phyloP scores from a whole-genome alignment of 169 alveolate genomes.

The Plasmodium gonderi region DNA sequence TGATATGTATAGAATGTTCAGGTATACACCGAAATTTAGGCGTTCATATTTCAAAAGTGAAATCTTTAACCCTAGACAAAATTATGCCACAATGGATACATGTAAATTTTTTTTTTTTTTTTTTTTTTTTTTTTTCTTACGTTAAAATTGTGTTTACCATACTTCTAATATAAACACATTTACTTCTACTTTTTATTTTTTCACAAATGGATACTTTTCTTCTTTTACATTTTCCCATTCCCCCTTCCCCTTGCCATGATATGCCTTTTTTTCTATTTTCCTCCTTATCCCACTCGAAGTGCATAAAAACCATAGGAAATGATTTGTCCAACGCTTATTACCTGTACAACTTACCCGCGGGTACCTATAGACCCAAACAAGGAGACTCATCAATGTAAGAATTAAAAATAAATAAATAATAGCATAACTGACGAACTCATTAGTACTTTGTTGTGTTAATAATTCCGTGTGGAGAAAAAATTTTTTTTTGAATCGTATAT shows the following conservation, averaged over 20 bases:
- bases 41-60: conserved; percentile 94
- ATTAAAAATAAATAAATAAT: conserved; percentile 12
- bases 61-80: conserved; percentile 94
- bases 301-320: conserved; percentile 76
- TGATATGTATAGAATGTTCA: conserved; percentile 96
- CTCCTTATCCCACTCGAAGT: conserved; percentile 3
- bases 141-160: too few species aligned
- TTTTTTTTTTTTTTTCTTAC: background rate
- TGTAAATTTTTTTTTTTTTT: conserved; percentile 29
- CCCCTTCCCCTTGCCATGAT: conserved; percentile 3
- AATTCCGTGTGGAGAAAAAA: too few species aligned
- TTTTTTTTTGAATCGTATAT: too few species aligned
- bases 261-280: background rate
- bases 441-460: background rate
- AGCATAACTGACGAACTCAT: background rate
- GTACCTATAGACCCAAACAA: conserved; percentile 41
- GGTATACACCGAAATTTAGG: conserved; percentile 97
- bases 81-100: conserved; percentile 89
- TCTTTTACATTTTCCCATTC: background rate
- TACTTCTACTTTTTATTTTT: background rate
- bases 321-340: conserved; percentile 78
- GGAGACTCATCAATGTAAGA: conserved; percentile 77
- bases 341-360: conserved; percentile 76
- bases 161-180: too few species aligned
- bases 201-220: background rate